A percentile compares a stretch with the other conserved stretches of the same genome.
Evolutionary conservation across 2,329 filamentous ascomycete species (phyloP).

Genomic region (Alternaria ventricosa): DNA sequence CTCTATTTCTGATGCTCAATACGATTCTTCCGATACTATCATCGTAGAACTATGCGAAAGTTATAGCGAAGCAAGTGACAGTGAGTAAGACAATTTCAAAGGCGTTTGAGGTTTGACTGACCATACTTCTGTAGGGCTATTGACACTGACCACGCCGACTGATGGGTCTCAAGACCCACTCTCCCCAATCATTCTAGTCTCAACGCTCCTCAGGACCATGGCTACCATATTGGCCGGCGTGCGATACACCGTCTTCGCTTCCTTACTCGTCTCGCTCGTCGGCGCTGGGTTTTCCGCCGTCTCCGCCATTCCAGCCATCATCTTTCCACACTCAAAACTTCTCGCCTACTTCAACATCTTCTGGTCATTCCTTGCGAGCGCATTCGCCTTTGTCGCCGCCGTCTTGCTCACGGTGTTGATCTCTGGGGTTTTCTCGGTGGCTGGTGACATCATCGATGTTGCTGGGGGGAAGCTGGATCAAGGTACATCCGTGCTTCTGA

Average conservation of each 20-base stretch:
- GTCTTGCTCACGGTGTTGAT: slow-evolving; percentile 18
- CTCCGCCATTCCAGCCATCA: slow-evolving; percentile 21
- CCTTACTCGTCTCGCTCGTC: slow-evolving; percentile 24
- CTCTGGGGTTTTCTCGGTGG: slow-evolving; percentile 1
- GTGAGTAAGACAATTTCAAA: neutral
- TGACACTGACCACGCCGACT: neutral
- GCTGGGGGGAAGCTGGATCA: slow-evolving; percentile 13
- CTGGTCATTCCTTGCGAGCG: slow-evolving; percentile 15
- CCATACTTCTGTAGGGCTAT: neutral
- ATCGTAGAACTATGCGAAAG: neutral
- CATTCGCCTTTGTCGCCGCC: slow-evolving; percentile 21
- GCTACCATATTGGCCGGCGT: neutral
- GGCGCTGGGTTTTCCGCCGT: slow-evolving; percentile 17
- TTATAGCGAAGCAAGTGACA: neutral
- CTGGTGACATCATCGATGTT: slow-evolving; percentile 12
- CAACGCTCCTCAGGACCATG: neutral
- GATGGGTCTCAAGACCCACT: neutral
- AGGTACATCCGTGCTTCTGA: slow-evolving; percentile 20
- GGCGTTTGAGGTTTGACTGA: neutral
- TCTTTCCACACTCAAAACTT: slow-evolving; percentile 27
- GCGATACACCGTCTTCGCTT: slow-evolving; percentile 22
- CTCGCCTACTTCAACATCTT: slow-evolving; percentile 29
- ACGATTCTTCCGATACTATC: neutral
- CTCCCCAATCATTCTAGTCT: neutral
- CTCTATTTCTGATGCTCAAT: neutral